Evolutionary conservation across 768 basidiomycete genomes (phyloP), one percentile per base, ranked within the genome.

Genomic region (Hebeloma cylindrosporum): DNA sequence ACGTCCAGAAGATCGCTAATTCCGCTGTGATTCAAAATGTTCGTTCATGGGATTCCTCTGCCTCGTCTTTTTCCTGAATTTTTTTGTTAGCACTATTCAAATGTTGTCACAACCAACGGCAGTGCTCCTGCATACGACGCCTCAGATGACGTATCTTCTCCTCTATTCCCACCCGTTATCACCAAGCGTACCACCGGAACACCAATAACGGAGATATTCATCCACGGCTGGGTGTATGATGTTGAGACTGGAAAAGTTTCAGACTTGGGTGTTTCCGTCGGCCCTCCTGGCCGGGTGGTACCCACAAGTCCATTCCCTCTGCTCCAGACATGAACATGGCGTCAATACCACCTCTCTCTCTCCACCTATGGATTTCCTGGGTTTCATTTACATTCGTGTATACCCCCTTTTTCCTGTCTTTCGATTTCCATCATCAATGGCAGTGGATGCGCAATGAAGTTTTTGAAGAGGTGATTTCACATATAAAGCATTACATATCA

Each of bases 151-250:
- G 5, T 26, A n/a, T 23, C 4, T 7, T n/a, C 20, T 18, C 31
- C 7, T 39, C 38, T n/a, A 17, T 17, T 17, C 17, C 30, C 30
- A n/a, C 30, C 30, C 30, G 30, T 17, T 17, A 5, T 13, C 30
- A 13, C 30, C 30, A 8, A 11, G n/a, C 39, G 7, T 14, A 36
- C 17, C 25, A 17, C 35, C 9, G 32, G 10, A 26, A 31, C 13
- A 34, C 18, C 13, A 25, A 33, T 27, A 18, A 47, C 30, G 32
- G 54, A 64, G 16, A 57, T 70, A 0, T 69, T 61, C 48, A 56
- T 83, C 3, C 79, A 82, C 31, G 80, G 80, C 5, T 81, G 75
- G 78, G 73, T 83, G 22, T 80, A 80, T 43, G 74, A 81, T 39
- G 67, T 82, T 45, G 75, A 74, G 51, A 74, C 61, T 18, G 81